Evolutionary conservation across 768 basidiomycete genomes (phyloP).

Genomic region (Amanita rimosa): DNA sequence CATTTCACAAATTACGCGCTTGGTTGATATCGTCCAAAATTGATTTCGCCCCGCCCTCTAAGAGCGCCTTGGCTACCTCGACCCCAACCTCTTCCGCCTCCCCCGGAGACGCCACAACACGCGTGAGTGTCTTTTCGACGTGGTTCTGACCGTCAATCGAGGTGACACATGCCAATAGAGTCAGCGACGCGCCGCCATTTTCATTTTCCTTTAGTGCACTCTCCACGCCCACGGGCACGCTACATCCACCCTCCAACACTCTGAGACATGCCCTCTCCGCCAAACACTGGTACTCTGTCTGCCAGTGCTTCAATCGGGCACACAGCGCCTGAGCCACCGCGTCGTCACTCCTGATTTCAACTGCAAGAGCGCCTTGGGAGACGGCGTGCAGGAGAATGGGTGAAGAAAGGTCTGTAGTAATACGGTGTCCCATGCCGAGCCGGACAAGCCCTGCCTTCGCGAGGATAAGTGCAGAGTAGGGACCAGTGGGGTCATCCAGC

Average conservation of each 20-base stretch:
- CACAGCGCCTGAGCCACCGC: constrained; percentile 50
- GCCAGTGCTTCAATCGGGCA: constrained; percentile 57
- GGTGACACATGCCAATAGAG: constrained; percentile 76
- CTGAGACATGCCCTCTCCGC: constrained; percentile 85
- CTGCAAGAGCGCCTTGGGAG: constrained; percentile 84
- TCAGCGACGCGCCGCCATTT: constrained; percentile 26
- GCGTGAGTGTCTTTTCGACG: constrained; percentile 51
- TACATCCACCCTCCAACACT: constrained; percentile 94
- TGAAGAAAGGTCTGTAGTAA: constrained; percentile 61
- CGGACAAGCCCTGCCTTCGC: constrained; percentile 90
- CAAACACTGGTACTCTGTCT: constrained; percentile 63
- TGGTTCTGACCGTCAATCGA: constrained; percentile 64
- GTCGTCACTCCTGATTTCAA: constrained; percentile 75
- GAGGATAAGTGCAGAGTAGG: constrained; percentile 82
- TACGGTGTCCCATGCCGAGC: constrained; percentile 60
- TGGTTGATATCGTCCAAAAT: constrained; percentile 79
- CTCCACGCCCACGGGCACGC: constrained; percentile 85
- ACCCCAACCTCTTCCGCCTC: constrained; percentile 66
- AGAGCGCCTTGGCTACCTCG: constrained; percentile 50
- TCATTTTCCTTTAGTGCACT: constrained; percentile 30
- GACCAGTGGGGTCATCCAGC: constrained; percentile 72
- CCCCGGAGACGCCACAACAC: constrained; percentile 34
- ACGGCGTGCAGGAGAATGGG: constrained; percentile 83
- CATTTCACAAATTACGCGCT: constrained; percentile 27
- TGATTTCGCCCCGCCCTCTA: constrained; percentile 59